These are phyloP conservation scores for Aspergillus sp. DNA, from an alignment of 2,329 filamentous ascomycete genomes.

Conservation along the genomic window DNA sequence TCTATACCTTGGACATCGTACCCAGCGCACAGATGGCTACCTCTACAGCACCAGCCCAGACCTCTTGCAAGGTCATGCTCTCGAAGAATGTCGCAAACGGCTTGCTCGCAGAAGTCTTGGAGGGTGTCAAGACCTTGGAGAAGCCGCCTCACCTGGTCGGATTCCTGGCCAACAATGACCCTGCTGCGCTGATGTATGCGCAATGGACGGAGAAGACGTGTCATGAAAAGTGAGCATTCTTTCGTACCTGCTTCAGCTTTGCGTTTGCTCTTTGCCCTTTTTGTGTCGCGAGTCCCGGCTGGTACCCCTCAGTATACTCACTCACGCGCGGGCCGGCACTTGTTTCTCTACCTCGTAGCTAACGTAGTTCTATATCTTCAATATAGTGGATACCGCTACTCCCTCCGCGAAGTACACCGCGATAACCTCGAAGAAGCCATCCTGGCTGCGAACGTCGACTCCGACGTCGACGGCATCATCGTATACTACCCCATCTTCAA, in stretches of 20 bases:
- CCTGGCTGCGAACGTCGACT: constrained; percentile 79
- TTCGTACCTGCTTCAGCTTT: constrained; percentile 13
- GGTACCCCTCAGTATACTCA: neutral
- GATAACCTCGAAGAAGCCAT: constrained; percentile 90
- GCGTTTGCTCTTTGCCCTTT: neutral
- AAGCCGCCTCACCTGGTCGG: constrained; percentile 81
- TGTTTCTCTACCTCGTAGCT: constrained; percentile 24
- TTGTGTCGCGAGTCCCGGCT: neutral
- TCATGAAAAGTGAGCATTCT: constrained; percentile 79
- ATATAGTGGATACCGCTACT: constrained; percentile 84
- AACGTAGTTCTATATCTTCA: constrained; percentile 19
- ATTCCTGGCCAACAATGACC: constrained; percentile 90
- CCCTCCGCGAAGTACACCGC: constrained; percentile 80
- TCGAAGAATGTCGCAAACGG: constrained; percentile 84
- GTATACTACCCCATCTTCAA: constrained; percentile 99
- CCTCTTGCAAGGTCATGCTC: constrained; percentile 87
- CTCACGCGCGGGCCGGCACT: neutral
- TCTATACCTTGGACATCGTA: constrained; percentile 10
- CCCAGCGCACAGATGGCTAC: constrained; percentile 35
- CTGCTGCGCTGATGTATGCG: constrained; percentile 88
- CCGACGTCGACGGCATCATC: constrained; percentile 81
- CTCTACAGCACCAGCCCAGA: constrained; percentile 31
- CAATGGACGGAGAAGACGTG: constrained; percentile 98
- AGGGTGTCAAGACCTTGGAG: constrained; percentile 73
- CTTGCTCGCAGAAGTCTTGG: constrained; percentile 76